Evolutionary conservation across 805 yeast species (phyloP).

Genomic region (Jamesozyma piceae): DNA sequence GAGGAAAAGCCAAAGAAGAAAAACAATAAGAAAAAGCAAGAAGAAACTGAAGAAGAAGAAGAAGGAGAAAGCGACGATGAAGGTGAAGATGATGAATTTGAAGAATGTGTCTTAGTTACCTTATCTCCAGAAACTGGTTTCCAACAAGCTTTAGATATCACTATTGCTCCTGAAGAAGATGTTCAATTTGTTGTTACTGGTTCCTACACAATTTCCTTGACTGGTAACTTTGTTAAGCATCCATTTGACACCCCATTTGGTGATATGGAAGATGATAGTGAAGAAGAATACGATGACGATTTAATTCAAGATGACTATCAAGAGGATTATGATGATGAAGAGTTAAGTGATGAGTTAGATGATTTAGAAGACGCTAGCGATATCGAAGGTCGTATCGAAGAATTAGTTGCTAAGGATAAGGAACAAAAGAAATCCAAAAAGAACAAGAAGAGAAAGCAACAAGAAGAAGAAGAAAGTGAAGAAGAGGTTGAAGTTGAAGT

Average conservation of each 20-base stretch:
- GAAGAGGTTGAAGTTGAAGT: conserved; percentile 26
- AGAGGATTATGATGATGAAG: conserved; percentile 63
- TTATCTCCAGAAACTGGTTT: conserved; percentile 73
- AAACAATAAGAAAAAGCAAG: conserved; percentile 26
- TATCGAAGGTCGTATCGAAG: conserved; percentile 64
- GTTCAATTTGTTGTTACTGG: conserved; percentile 92
- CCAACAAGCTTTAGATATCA: conserved; percentile 87
- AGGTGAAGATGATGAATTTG: conserved; percentile 65
- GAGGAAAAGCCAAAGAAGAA: conserved; percentile 41
- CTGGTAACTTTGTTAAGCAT: conserved; percentile 94
- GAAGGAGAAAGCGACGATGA: conserved; percentile 50
- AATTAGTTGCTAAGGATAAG: conserved; percentile 56
- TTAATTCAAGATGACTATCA: conserved; percentile 46
- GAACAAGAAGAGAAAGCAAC: conserved; percentile 27
- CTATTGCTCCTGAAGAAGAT: conserved; percentile 89
- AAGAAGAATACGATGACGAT: conserved; percentile 33
- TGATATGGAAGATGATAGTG: conserved; percentile 35
- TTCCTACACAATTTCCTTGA: conserved; percentile 82
- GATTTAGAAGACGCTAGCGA: conserved; percentile 61
- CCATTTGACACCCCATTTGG: conserved; percentile 56
- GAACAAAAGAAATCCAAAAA: conserved; percentile 31
- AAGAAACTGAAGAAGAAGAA: conserved; percentile 39
- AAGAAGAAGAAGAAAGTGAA: conserved; percentile 27
- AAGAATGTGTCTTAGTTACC: conserved; percentile 81
- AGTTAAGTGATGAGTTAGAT: conserved; percentile 34